phyloP scores from a whole-genome alignment of 2,329 filamentous ascomycete species.

The Fusarium sp. region DNA sequence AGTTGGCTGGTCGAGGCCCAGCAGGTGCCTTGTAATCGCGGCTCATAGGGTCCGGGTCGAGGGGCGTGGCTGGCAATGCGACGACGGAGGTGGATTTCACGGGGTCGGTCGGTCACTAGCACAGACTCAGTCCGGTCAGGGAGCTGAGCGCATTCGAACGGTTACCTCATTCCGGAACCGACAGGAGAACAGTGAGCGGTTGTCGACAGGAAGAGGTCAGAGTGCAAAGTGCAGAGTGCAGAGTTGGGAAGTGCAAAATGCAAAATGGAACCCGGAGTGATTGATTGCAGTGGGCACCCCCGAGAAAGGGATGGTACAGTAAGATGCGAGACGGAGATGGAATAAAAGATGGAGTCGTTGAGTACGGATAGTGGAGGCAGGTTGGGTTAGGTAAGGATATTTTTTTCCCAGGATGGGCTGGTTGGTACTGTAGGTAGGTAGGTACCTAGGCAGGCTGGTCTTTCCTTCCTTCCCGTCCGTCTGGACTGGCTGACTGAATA shows the following conservation, averaged over 20 bases:
- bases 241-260: neutral
- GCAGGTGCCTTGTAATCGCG: slow-evolving; percentile 67
- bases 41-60: slow-evolving; percentile 54
- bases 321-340: slow-evolving; percentile 39
- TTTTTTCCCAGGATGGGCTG: slow-evolving; percentile 40
- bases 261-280: slow-evolving; percentile 18
- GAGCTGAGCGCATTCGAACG: slow-evolving; percentile 68
- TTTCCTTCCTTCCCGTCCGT: slow-evolving; percentile 11
- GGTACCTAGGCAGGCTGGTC: no score
- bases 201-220: slow-evolving; percentile 19
- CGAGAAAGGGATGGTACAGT: slow-evolving; percentile 40
- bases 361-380: slow-evolving; percentile 21
- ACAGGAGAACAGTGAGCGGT: slow-evolving; percentile 27
- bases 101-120: slow-evolving; percentile 47
- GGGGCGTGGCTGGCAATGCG: slow-evolving; percentile 51
- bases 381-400: slow-evolving; percentile 44
- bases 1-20: slow-evolving; percentile 71
- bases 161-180: slow-evolving; percentile 70
- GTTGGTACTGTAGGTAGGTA: slow-evolving; percentile 1
- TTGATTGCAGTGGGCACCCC: slow-evolving; percentile 36
- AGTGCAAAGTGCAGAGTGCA: neutral
- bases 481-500: slow-evolving; percentile 1
- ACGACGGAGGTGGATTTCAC: slow-evolving; percentile 47
- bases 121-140: slow-evolving; percentile 70
- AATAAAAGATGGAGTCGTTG: slow-evolving; percentile 49